phyloP scores from a whole-genome alignment of 345 rosid genomes.

The Murraya koenigii region DNA sequence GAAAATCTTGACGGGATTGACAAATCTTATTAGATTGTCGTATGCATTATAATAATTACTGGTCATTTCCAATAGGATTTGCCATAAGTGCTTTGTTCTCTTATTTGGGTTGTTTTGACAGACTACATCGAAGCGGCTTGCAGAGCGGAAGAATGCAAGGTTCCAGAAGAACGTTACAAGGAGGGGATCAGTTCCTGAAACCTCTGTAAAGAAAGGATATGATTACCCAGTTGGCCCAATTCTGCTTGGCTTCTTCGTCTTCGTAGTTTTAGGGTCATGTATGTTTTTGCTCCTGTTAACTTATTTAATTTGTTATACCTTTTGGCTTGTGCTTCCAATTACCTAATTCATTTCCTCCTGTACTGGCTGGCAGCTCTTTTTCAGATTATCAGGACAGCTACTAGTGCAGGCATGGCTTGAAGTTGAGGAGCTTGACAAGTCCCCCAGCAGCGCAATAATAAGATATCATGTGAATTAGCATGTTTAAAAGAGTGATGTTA shows the following conservation, averaged over 20 bases:
- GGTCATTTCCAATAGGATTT: not conserved
- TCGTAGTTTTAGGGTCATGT: slow-evolving; percentile 42
- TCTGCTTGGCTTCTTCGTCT: slow-evolving; percentile 36
- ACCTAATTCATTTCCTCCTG: not conserved
- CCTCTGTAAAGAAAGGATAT: slow-evolving; percentile 27
- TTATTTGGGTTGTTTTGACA: not conserved
- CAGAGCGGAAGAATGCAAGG: slow-evolving; percentile 29
- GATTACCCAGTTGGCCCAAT: slow-evolving; percentile 36
- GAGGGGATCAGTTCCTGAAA: slow-evolving; percentile 32
- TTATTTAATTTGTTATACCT: not conserved
- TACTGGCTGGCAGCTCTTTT: slow-evolving; percentile 28
- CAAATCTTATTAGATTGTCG: too few species aligned
- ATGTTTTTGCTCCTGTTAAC: not conserved
- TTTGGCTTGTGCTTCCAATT: not conserved
- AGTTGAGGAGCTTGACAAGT: not conserved
- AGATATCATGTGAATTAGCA: not conserved
- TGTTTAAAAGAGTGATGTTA: not conserved
- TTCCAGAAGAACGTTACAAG: slow-evolving; percentile 38
- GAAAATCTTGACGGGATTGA: not conserved
- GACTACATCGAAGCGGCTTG: slow-evolving; percentile 37
- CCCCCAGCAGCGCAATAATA: not conserved
- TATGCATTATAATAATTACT: not conserved
- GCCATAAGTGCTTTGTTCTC: too few species aligned
- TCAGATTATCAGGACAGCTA: slow-evolving; percentile 37
- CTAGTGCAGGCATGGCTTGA: slow-evolving; percentile 23